Conservation (phyloP, 495 filamentous ascomycete genomes). For the Pyrenula aspistea region DNA sequence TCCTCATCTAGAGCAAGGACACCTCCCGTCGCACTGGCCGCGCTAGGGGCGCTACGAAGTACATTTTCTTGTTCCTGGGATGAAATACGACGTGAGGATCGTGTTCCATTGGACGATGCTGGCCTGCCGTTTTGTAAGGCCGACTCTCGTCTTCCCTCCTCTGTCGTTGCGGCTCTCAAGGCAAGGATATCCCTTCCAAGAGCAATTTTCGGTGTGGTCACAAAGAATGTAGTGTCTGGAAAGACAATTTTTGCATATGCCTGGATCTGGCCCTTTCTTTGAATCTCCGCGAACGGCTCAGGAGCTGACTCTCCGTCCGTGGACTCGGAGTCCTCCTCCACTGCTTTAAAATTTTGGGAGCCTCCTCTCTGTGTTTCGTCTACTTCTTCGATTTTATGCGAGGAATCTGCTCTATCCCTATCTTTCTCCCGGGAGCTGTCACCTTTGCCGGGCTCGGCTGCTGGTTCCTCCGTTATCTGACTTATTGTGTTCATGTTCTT, state of each 20-base stretch:
- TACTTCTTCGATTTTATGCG: constrained; percentile 19
- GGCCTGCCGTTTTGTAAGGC: constrained; percentile 31
- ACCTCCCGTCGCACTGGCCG: constrained; percentile 46
- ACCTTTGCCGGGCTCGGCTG: too few species aligned
- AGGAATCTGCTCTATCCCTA: too few species aligned
- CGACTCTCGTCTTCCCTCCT: neutral
- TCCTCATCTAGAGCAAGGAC: constrained; percentile 41
- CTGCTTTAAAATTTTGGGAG: too few species aligned
- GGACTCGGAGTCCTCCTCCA: too few species aligned
- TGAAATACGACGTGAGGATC: constrained; percentile 35
- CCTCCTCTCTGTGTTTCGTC: constrained; percentile 31
- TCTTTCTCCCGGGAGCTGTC: too few species aligned
- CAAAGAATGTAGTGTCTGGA: constrained; percentile 60
- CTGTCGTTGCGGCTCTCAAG: constrained; percentile 34
- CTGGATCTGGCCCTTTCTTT: constrained; percentile 33
- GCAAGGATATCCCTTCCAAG: constrained; percentile 54
- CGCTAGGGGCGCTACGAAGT: constrained; percentile 33
- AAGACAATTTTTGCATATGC: constrained; percentile 63
- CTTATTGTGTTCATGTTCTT: too few species aligned
- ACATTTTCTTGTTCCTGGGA: constrained; percentile 11
- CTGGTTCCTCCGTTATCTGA: too few species aligned
- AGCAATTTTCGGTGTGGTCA: constrained; percentile 53
- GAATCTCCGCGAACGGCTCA: constrained; percentile 27
- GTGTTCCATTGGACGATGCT: constrained; percentile 30
- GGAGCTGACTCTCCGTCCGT: constrained; percentile 10